Percentiles rank a stretch among this genome's conserved stretches.
These are phyloP conservation scores for Allantophomopsis lycopodina DNA, from an alignment of 2,329 filamentous ascomycete genomes.

Conservation along the genomic window DNA sequence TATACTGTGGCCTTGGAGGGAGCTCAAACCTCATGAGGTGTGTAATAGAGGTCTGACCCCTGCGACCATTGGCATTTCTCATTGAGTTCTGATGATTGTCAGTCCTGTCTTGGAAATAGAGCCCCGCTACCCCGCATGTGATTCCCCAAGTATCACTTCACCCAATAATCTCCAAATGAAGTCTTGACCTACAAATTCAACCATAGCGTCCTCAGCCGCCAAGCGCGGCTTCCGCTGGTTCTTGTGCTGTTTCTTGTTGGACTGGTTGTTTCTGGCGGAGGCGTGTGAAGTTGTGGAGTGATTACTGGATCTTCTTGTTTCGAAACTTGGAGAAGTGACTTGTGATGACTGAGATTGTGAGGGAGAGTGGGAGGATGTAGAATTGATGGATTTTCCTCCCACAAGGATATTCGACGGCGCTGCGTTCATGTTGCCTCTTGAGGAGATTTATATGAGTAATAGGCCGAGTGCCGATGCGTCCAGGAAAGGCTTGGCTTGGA, in stretches of 20 bases:
- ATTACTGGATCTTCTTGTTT: conserved; percentile 13
- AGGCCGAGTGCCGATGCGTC: too few species aligned
- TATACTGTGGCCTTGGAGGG: conserved; percentile 57
- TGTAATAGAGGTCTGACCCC: conserved; percentile 93
- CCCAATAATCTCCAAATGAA: neutral
- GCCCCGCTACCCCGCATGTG: too few species aligned
- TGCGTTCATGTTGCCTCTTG: conserved; percentile 15
- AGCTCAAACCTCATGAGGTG: conserved; percentile 88
- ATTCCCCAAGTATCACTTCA: too few species aligned
- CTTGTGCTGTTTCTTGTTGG: conserved; percentile 69
- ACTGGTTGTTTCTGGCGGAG: conserved; percentile 62
- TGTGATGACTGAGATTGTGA: conserved; percentile 15
- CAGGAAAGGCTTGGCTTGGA: too few species aligned
- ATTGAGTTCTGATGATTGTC: conserved; percentile 22
- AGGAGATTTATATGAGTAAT: too few species aligned
- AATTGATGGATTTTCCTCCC: conserved; percentile 17
- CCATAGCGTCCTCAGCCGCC: conserved; percentile 77
- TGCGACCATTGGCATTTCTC: conserved; percentile 56
- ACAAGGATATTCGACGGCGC: conserved; percentile 13
- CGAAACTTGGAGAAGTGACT: conserved; percentile 13
- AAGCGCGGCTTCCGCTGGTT: conserved; percentile 60
- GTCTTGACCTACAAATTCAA: conserved; percentile 53
- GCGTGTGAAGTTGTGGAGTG: conserved; percentile 11
- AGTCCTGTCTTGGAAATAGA: neutral
- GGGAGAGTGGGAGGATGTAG: conserved; percentile 14